phyloP scores from a whole-genome alignment of 257 asterid genomes.

The Agastache rugosa region DNA sequence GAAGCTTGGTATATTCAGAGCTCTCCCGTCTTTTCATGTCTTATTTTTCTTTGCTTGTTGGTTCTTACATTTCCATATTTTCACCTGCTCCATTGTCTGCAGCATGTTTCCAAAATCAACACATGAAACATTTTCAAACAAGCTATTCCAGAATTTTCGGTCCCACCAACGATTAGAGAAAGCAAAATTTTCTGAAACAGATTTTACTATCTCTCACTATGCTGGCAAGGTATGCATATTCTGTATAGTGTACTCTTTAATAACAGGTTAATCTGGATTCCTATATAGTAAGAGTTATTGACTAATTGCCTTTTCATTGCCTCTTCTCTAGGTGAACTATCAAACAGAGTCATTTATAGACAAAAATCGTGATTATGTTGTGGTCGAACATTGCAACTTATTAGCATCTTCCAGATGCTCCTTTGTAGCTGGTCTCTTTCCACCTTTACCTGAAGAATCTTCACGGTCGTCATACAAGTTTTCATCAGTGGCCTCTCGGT shows the following conservation, averaged over 20 bases:
- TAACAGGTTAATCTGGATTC: conserved; percentile 14
- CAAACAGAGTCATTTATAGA: conserved; percentile 88
- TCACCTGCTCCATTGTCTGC: conserved; percentile 38
- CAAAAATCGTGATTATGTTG: conserved; percentile 97
- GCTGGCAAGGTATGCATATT: conserved; percentile 95
- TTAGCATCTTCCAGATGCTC: conserved; percentile 87
- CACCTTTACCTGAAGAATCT: conserved; percentile 85
- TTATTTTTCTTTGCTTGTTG: conserved; percentile 30
- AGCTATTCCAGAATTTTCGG: conserved; percentile 82
- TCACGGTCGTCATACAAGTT: conserved; percentile 96
- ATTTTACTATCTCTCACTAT: conserved; percentile 91
- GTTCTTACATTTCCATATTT: conserved; percentile 41
- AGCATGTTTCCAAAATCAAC: conserved; percentile 99
- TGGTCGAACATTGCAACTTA: conserved; percentile 93
- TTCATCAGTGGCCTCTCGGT: conserved; percentile 97
- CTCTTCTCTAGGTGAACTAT: conserved; percentile 77
- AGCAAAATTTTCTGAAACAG: conserved; percentile 94
- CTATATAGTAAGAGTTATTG: conserved; percentile 10
- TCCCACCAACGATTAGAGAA: conserved; percentile 79
- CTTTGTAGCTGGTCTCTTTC: conserved; percentile 81
- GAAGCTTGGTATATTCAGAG: conserved; percentile 85
- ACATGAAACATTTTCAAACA: conserved; percentile 88
- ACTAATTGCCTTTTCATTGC: conserved; percentile 35
- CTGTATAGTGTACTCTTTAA: conserved; percentile 26
- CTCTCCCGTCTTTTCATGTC: conserved; percentile 39